Conservation (phyloP, 805 yeast genomes). For the Lipomyces anomalus region DNA sequence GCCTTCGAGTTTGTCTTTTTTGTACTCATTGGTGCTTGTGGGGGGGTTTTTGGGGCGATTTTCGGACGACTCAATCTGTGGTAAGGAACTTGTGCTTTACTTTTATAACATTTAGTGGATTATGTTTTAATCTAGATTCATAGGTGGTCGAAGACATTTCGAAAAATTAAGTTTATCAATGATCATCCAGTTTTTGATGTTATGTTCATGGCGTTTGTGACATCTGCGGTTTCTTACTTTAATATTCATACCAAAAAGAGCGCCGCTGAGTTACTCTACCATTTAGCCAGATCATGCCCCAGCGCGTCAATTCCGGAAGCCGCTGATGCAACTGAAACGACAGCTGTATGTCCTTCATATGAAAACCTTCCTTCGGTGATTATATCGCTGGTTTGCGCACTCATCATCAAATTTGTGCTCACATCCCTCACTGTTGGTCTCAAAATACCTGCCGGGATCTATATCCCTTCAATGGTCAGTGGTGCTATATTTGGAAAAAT, state of each 20-base stretch:
- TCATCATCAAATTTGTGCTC: slow-evolving; percentile 41
- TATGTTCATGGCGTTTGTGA: slow-evolving; percentile 39
- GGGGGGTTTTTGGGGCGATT: slow-evolving; percentile 50
- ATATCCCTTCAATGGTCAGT: slow-evolving; percentile 58
- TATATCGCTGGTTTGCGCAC: slow-evolving; percentile 37
- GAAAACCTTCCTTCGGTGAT: slow-evolving; percentile 34
- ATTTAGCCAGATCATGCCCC: slow-evolving; percentile 47
- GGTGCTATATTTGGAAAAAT: slow-evolving; percentile 57
- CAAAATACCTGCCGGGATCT: slow-evolving; percentile 55
- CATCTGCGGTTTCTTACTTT: slow-evolving; percentile 45
- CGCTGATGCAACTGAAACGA: slow-evolving; percentile 7
- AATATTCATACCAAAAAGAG: slow-evolving; percentile 47
- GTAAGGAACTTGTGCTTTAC: slow-evolving; percentile 26
- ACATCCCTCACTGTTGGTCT: slow-evolving; percentile 53
- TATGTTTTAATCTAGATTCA: no score
- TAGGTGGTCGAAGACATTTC: slow-evolving; percentile 41
- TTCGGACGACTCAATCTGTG: slow-evolving; percentile 43
- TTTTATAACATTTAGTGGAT: not conserved
- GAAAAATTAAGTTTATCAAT: slow-evolving; percentile 34
- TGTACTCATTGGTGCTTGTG: slow-evolving; percentile 45
- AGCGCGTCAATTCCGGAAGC: slow-evolving; percentile 7
- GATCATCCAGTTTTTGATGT: slow-evolving; percentile 44
- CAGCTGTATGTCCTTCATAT: slow-evolving; percentile 29
- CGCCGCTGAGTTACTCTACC: slow-evolving; percentile 44
- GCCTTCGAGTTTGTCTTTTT: slow-evolving; percentile 44